phyloP scores from a whole-genome alignment of 1,284 basidiomycete genomes.

The Porogramme epimiltina region DNA sequence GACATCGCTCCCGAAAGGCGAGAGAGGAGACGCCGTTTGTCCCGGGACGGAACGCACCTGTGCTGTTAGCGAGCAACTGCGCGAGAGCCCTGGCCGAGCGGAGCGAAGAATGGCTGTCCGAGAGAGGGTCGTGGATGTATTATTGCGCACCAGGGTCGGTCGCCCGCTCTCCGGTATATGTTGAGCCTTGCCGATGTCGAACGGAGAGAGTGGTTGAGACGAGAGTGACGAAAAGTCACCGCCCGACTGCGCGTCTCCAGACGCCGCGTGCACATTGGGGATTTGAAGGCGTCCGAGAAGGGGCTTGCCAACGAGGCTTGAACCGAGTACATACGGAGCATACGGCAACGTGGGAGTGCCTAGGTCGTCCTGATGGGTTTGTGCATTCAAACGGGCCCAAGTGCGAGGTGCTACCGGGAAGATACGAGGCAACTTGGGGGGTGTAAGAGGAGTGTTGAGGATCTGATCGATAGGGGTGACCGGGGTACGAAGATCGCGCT shows the following conservation, averaged over 20 bases:
- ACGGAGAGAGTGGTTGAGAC: constrained; percentile 9
- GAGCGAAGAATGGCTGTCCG: constrained; percentile 11
- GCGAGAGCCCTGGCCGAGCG: constrained; percentile 4
- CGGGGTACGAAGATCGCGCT: constrained; percentile 11
- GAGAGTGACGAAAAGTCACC: constrained; percentile 3
- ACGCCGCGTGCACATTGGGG: neutral
- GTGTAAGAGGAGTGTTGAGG: constrained; percentile 27
- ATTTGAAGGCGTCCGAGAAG: constrained; percentile 12
- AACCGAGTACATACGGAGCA: constrained; percentile 11
- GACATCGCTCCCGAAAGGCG: neutral
- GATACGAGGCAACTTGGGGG: constrained; percentile 25
- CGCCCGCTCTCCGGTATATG: neutral
- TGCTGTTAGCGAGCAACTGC: constrained; percentile 5
- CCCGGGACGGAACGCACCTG: neutral
- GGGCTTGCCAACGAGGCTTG: constrained; percentile 4
- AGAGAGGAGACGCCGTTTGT: neutral
- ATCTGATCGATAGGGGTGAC: constrained; percentile 36
- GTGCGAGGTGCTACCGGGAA: constrained; percentile 18
- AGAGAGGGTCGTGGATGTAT: constrained; percentile 8
- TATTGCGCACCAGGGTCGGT: constrained; percentile 2
- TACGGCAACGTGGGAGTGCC: constrained; percentile 6
- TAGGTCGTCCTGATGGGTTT: constrained; percentile 6
- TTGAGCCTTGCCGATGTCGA: constrained; percentile 3
- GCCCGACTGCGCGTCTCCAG: constrained; percentile 2
- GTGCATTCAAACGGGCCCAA: constrained; percentile 11